A percentile compares a stretch with the other conserved stretches of the same genome.
phyloP scores from a whole-genome alignment of 2,329 filamentous ascomycete genomes.

The Elsinoe australis region DNA sequence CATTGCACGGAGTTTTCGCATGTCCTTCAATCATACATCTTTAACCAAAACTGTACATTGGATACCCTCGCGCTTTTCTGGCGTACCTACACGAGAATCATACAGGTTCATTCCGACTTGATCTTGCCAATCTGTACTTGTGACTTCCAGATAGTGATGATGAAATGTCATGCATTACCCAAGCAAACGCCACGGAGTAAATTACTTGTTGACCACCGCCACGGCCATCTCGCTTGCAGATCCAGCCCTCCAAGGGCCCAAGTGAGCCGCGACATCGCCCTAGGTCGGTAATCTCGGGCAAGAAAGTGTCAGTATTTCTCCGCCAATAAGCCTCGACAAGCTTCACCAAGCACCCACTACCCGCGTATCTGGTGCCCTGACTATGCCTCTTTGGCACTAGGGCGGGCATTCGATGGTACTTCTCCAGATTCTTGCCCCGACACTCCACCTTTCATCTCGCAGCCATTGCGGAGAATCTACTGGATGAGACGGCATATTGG shows the following conservation, averaged over 20 bases:
- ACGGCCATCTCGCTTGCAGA: slow-evolving; percentile 14
- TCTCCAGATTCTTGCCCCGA: slow-evolving; percentile 13
- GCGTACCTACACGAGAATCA: too few relatives aligned
- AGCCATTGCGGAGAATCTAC: slow-evolving; percentile 9
- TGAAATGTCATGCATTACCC: neutral
- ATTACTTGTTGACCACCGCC: neutral
- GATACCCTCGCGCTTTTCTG: too few relatives aligned
- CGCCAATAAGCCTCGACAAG: slow-evolving; percentile 11
- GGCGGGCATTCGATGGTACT: neutral
- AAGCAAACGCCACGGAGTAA: slow-evolving; percentile 14
- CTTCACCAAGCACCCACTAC: slow-evolving; percentile 11
- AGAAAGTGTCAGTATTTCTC: slow-evolving; percentile 2
- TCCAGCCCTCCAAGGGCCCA: neutral
- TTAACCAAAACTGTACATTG: too few relatives aligned
- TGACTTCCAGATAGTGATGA: too few relatives aligned
- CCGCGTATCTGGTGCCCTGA: slow-evolving; percentile 3
- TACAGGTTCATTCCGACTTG: too few relatives aligned
- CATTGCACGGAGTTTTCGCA: too few relatives aligned
- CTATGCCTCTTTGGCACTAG: neutral
- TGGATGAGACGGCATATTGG: slow-evolving; percentile 14
- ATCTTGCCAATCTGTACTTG: too few relatives aligned
- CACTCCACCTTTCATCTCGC: slow-evolving; percentile 1
- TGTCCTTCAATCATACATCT: too few relatives aligned
- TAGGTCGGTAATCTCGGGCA: slow-evolving; percentile 6
- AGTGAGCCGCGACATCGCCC: slow-evolving; percentile 5